Percentiles rank a stretch among this genome's conserved stretches.
Evolutionary conservation across 495 filamentous ascomycete genomes (phyloP).

Genomic region (Xylaria cubensis): DNA sequence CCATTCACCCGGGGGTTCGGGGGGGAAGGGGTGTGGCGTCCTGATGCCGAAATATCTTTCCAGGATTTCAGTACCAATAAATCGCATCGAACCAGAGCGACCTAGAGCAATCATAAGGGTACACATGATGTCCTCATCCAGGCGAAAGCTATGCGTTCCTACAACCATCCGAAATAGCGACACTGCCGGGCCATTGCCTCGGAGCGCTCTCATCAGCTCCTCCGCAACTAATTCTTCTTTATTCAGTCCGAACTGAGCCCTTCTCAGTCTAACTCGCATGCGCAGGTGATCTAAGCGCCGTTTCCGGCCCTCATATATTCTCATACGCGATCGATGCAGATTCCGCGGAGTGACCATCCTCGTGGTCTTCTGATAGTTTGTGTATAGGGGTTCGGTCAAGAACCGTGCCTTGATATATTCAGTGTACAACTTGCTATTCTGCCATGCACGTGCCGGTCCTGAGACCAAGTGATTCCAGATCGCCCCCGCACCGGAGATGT

Average conservation of each 20-base stretch:
- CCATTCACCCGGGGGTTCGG: neutral
- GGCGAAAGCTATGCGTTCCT: constrained; percentile 33
- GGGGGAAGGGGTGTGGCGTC: constrained; percentile 20
- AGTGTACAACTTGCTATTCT: constrained; percentile 30
- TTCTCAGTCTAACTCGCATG: constrained; percentile 22
- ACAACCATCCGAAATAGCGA: constrained; percentile 22
- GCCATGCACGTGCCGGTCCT: constrained; percentile 22
- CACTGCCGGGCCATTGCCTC: constrained; percentile 25
- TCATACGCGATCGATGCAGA: constrained; percentile 32
- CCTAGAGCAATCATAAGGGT: constrained; percentile 40
- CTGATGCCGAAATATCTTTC: constrained; percentile 32
- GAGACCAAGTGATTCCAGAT: constrained; percentile 37
- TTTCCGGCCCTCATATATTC: neutral
- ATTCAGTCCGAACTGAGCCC: constrained; percentile 37
- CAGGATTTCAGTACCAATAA: constrained; percentile 33
- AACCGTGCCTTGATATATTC: constrained; percentile 48
- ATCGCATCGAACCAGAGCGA: constrained; percentile 36
- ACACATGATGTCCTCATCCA: constrained; percentile 44
- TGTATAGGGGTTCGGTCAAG: constrained; percentile 45
- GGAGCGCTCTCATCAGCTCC: constrained; percentile 38
- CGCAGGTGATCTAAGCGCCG: constrained; percentile 30
- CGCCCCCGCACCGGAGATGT: constrained; percentile 28
- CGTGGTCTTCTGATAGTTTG: constrained; percentile 37
- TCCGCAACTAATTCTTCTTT: constrained; percentile 33
- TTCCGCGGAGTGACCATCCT: constrained; percentile 42